Base-by-base conservation (phyloP, 257 asterid genomes). In the Rauvolfia tetraphylla region DNA sequence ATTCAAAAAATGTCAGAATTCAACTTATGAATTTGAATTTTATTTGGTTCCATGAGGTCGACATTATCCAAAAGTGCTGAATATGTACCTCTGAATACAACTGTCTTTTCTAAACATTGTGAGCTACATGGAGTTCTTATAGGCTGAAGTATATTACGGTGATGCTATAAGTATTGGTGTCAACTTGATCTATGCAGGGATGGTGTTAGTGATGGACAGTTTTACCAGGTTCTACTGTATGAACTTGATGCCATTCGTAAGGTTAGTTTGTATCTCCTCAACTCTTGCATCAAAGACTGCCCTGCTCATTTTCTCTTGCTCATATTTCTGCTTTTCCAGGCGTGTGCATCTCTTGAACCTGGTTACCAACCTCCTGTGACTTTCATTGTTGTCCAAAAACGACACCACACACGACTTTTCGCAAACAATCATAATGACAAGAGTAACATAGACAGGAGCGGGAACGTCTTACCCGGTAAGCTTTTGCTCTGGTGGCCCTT, bases 191-290 rank as follows among this genome's bases (percentile, higher is more conserved):
- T 48, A 18, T 69, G 14, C 71, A 82, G 85, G 69, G 86, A 83
- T 73, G 86, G 86, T 20, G 86, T 83, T 20, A 79, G 86, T 33
- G 86, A 83, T 54, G 86, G 86, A 34, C 86, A 83, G 56, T 83
- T 83, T 76, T 83, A 83, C 68, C 86, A 83, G 73, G 79, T 83
- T 75, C 79, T 83, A 36, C 79, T 83, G 11, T 83, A 29, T 34
- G 86, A 83, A 56, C 80, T 83, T 51, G 83, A 79, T 58, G 86
- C 86, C 20, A 77, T 83, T 46, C 83, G 86, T 29, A 83, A 79
- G 83, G 86, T 81, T 31, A 20, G 77, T 36, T 44, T 68, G 53
- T 13, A 54, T 74, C 42, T 42, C 36, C 44, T 27, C 10, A 33
- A 9, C 54, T 38, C n/a, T 22, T 66, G n/a, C 23, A 31, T 27